Base-by-base conservation (phyloP, 163 green algal genomes). In the Scenedesmus sp. region DNA sequence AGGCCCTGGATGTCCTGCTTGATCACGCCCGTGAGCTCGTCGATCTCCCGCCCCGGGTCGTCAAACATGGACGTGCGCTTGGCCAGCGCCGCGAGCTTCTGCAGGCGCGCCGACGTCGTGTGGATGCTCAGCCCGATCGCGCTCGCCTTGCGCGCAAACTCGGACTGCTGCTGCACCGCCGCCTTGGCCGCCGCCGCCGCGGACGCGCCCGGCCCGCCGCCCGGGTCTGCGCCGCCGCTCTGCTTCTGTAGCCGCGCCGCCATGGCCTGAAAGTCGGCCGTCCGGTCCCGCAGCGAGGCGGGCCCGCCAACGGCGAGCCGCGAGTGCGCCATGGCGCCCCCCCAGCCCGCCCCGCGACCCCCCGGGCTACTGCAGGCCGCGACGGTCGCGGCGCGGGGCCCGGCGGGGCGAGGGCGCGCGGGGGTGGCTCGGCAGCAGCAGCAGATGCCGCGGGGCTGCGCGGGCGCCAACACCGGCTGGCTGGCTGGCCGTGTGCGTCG, bases 21-120 rank as follows among this genome's bases (percentile, higher is more conserved):
- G 60, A 99, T 93, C 58, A 96, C 80, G 17, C 83, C 90, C 5
- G 95, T 97, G 22, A 99, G 84, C 74, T 98, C 94, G 69, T 95
- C 88, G 75, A 98, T 97, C 84, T 98, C 94, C 56, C 87, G 63
- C n/a, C 94, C 89, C 1, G 94, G 94, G 81, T 99, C 96, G 80
- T 99, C 95, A 86, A 99, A 99, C 87, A 96, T 97, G 18, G 91
- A 96, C 17, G 94, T 98, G 22, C 94, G 91, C 84, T 97, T 98
- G 1, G 96, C 96, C 22, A 99, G 90, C 88, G 97, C 91, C 5
- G 95, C 89, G 14, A 99, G 90, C 77, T 94, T 93, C 53, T 92
- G 86, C 33, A 99, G 91, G 81, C 97, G 98, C 39, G 94, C 36
- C 3, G 90, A 95, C 4, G 96, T 98, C 18, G 70, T 88, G 78